Conservation (phyloP, 2,329 filamentous ascomycete genomes). For the Lachnellula hyalina region DNA sequence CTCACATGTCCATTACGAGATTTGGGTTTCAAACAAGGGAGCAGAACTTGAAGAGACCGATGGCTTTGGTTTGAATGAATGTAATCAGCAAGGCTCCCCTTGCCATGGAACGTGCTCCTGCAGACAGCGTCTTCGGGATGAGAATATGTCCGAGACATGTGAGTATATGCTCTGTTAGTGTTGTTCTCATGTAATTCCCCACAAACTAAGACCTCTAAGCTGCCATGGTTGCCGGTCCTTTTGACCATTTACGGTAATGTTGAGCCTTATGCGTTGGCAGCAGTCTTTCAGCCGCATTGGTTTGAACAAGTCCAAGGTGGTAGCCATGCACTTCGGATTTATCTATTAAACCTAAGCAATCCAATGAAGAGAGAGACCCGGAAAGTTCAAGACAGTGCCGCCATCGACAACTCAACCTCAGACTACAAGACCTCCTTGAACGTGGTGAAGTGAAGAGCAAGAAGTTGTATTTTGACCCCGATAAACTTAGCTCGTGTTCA, state of each 20-base stretch:
- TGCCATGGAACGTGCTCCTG: not conserved
- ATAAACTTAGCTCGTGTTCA: constrained; percentile 5
- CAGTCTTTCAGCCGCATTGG: not conserved
- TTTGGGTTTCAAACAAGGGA: too few species aligned
- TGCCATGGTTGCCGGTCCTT: not conserved
- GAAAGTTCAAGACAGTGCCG: not conserved
- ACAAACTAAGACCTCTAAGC: not conserved
- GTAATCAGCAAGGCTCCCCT: not conserved
- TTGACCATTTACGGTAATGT: not conserved
- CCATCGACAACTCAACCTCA: constrained; percentile 2
- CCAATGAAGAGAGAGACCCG: too few species aligned
- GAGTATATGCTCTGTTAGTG: not conserved
- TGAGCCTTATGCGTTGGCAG: not conserved
- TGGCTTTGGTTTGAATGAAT: not conserved
- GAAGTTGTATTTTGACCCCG: constrained; percentile 11
- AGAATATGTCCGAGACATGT: not conserved
- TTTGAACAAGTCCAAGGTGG: too few species aligned
- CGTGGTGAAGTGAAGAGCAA: constrained; percentile 7
- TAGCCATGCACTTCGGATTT: too few species aligned
- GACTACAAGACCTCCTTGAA: constrained; percentile 7
- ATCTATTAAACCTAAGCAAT: too few species aligned
- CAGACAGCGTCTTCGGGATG: not conserved
- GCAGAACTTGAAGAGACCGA: too few species aligned
- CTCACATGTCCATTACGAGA: too few species aligned
- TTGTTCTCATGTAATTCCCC: not conserved